phyloP scores from a whole-genome alignment of 1,284 basidiomycete species.

The Cystobasidium sp. region DNA sequence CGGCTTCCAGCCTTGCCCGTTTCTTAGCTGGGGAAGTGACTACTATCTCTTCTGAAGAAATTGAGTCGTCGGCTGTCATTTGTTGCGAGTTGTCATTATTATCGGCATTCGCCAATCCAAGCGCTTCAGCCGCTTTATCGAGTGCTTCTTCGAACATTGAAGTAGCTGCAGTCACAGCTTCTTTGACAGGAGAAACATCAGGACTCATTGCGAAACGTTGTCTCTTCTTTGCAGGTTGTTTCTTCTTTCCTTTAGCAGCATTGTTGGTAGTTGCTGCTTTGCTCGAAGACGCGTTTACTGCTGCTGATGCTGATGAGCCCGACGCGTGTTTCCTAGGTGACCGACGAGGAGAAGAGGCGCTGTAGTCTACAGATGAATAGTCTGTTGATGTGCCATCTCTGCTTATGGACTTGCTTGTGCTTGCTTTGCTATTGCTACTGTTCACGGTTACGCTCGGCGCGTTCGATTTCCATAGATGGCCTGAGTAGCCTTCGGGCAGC shows the following conservation, averaged over 20 bases:
- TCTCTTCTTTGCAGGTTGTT: slow-evolving; percentile 20
- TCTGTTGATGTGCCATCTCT: background rate
- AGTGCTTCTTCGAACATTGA: slow-evolving; percentile 13
- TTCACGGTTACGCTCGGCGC: slow-evolving; percentile 10
- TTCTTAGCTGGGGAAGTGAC: slow-evolving; percentile 26
- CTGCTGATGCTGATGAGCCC: background rate
- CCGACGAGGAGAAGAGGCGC: slow-evolving; percentile 24
- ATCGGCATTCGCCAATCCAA: background rate
- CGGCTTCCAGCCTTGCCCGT: slow-evolving; percentile 2
- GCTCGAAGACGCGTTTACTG: background rate
- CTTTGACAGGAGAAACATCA: slow-evolving; percentile 33
- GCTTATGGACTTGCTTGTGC: slow-evolving; percentile 3
- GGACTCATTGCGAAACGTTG: slow-evolving; percentile 38
- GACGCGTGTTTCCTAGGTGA: slow-evolving; percentile 35
- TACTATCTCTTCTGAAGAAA: slow-evolving; percentile 3
- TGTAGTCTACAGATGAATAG: background rate
- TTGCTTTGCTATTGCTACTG: background rate
- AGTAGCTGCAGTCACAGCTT: background rate
- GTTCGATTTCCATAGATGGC: slow-evolving; percentile 40
- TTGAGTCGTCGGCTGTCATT: background rate
- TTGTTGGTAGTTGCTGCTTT: background rate
- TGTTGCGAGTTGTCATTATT: slow-evolving; percentile 5
- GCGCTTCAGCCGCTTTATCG: slow-evolving; percentile 2
- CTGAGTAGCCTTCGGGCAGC: slow-evolving; percentile 25
- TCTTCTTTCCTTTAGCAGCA: slow-evolving; percentile 6